A percentile compares a stretch with the other conserved stretches of the same genome.
Evolutionary conservation across 2,329 filamentous ascomycete genomes (phyloP).

Genomic region (Colletotrichum orchidophilum): DNA sequence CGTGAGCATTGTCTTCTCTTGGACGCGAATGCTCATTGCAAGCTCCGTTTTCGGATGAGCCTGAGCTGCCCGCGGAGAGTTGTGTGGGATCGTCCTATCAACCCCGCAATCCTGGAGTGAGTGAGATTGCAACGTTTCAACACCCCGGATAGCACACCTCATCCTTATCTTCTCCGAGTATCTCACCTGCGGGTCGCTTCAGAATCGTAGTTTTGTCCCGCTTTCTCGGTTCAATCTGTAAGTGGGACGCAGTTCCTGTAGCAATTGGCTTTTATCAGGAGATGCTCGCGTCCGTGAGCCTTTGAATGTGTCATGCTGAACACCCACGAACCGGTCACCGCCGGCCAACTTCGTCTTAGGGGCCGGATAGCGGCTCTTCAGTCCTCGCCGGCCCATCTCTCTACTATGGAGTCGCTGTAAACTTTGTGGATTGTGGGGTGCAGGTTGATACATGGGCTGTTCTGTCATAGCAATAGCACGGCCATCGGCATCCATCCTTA

Average conservation of each 20-base stretch:
- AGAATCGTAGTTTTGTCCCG: background rate
- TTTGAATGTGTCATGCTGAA: background rate
- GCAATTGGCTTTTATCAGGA: background rate
- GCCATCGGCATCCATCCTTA: background rate
- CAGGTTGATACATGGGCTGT: background rate
- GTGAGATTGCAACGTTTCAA: background rate
- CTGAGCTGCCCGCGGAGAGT: background rate
- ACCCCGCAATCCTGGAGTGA: background rate
- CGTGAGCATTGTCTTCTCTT: background rate
- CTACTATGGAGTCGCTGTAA: background rate
- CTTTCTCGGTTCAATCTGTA: background rate
- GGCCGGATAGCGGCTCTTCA: background rate
- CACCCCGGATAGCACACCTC: background rate
- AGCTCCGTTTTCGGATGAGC: conserved; percentile 1
- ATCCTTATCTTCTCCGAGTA: background rate
- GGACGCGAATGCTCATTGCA: background rate
- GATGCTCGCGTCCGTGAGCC: background rate
- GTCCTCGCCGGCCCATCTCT: background rate
- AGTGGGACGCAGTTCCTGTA: background rate
- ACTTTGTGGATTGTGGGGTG: background rate
- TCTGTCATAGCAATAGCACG: background rate
- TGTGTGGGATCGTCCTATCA: conserved; percentile 4
- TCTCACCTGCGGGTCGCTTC: background rate
- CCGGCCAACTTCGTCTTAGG: too few species aligned
- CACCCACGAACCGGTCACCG: background rate